phyloP scores from a whole-genome alignment of 345 rosid genomes.

The Arabidopsis thaliana region TAIR10.1 NC_003075.7:11940501-11941000 shows the following conservation, averaged over 20 bases:
- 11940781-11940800: background rate
- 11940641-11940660: background rate
- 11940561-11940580: slow-evolving; percentile 37
- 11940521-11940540: slow-evolving; percentile 37
- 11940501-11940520: slow-evolving; percentile 40
- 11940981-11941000: slow-evolving; percentile 44
- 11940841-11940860: slow-evolving; percentile 18
- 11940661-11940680: background rate
- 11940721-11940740: too few species aligned
- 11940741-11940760: background rate
- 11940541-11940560: slow-evolving; percentile 37
- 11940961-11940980: slow-evolving; percentile 40
- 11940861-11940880: background rate
- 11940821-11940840: slow-evolving; percentile 23
- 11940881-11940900: background rate
- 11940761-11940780: background rate
- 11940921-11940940: slow-evolving; percentile 39
- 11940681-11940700: background rate
- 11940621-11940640: slow-evolving; percentile 8
- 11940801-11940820: slow-evolving; percentile 13
- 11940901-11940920: slow-evolving; percentile 6
- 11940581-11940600: slow-evolving; percentile 39
- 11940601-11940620: slow-evolving; percentile 38
- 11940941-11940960: slow-evolving; percentile 29
- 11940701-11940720: too few species aligned